Percentiles rank a stretch among this genome's conserved stretches.
Evolutionary conservation across 2,329 filamentous ascomycete genomes (phyloP).

Genomic region (Fusarium pseudocircinatum): DNA sequence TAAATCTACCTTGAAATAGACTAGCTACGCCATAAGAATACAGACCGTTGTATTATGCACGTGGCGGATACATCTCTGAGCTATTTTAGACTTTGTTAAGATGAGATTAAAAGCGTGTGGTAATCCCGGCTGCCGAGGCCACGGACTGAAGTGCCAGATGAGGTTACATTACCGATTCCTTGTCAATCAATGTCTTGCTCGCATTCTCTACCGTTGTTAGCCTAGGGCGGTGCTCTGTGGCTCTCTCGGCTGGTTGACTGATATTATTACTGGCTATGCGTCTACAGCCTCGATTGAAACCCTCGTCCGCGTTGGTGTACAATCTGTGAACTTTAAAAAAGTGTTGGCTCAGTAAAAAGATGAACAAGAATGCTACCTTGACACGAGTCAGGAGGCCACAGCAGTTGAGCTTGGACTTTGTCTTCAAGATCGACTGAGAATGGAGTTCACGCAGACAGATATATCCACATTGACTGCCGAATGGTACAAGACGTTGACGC

Average conservation of each 20-base stretch:
- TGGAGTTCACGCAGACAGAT: not conserved
- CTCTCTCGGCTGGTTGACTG: not conserved
- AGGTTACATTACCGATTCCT: slow-evolving; percentile 17
- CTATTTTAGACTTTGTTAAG: not conserved
- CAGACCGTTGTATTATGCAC: slow-evolving; percentile 10
- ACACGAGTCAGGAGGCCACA: not conserved
- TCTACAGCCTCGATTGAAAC: not conserved
- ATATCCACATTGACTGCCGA: slow-evolving; percentile 2
- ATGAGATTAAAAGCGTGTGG: not conserved
- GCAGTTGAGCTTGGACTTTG: not conserved
- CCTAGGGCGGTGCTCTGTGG: not conserved
- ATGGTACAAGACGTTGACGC: not conserved
- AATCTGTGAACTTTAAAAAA: not conserved
- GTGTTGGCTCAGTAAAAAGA: not conserved
- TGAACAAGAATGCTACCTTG: not conserved
- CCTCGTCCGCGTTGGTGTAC: not conserved
- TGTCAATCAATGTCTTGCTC: not conserved
- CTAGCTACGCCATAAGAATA: not conserved
- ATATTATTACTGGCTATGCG: not conserved
- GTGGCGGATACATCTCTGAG: slow-evolving; percentile 10
- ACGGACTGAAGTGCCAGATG: slow-evolving; percentile 8
- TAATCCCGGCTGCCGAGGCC: not conserved
- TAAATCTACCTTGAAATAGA: not conserved
- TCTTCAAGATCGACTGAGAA: not conserved
- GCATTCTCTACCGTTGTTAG: not conserved